Base-by-base conservation (phyloP, 441 rosid species). In the Francoa sonchifolia region DNA sequence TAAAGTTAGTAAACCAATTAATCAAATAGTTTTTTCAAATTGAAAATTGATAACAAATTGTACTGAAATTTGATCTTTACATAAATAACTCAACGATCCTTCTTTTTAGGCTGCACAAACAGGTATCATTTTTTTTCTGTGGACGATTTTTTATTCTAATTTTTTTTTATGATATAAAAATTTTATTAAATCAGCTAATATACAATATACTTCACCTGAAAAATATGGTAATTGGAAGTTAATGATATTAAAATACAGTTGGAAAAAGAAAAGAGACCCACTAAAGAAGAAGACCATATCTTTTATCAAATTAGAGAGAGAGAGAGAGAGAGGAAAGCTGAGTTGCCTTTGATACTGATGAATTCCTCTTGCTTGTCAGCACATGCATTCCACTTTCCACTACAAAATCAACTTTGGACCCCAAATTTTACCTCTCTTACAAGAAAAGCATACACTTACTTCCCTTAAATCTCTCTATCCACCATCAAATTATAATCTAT, bases 371-470 rank as follows among this genome's bases (percentile, higher is more conserved):
- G 51, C 73, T 74, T 76, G 93, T 76, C 81, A 80, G 66, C 93
- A 81, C 95, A 88, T 79, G 93, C 81, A 69, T 59, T 67, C 81
- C 94, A 78, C 97, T 83, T 83, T 76, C 84, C 82, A 69, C 82
- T 71, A 49, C 86, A 65, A 76, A 65, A 73, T 72, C 82, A 61
- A 73, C 85, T 79, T 77, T 73, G 84, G 75, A 71, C 75, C 76
- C 82, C 56, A 44, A 60, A 52, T 57, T 57, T 76, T 57, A 62
- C 80, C 76, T 66, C 72, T 26, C 60, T 62, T 51, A 25, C 73
- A 74, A 58, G 79, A 64, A 71, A 71, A 62, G 81, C 64, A 74
- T 65, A 68, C 34, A 53, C 63, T 65, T 51, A 47, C 47, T 53
- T 33, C 19, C 41, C 57, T 41, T 71, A 64, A 52, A 69, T 64